These are phyloP conservation scores for Carex arenaria DNA, from an alignment of 202 grass and related monocot genomes.

Conservation along the genomic window DNA sequence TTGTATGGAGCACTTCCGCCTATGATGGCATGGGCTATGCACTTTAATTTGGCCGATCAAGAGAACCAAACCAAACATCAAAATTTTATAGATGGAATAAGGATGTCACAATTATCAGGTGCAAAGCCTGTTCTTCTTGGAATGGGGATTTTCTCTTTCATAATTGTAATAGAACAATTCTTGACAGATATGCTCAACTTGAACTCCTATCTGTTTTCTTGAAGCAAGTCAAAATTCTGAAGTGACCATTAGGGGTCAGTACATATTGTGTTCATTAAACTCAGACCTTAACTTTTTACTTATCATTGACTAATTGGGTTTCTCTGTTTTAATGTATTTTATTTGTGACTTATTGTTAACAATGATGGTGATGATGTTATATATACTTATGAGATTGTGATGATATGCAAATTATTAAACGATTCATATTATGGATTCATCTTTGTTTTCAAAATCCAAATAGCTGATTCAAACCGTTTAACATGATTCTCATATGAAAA, in stretches of 20 bases:
- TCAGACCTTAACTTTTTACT: background rate
- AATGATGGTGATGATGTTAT: background rate
- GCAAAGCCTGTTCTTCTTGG: conserved; percentile 57
- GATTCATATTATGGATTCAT: too few relatives aligned
- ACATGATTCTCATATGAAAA: too few relatives aligned
- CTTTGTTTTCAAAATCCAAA: too few relatives aligned
- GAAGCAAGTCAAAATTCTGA: background rate
- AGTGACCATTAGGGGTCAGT: background rate
- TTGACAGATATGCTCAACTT: conserved; percentile 31
- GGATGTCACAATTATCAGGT: conserved; percentile 18
- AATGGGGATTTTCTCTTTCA: conserved; percentile 52
- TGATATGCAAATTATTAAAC: too few relatives aligned
- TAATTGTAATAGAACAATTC: conserved; percentile 52
- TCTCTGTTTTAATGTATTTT: background rate
- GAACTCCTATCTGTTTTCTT: conserved; percentile 32
- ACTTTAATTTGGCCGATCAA: conserved; percentile 22
- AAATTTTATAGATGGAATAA: background rate
- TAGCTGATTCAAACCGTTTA: too few relatives aligned
- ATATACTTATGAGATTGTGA: background rate
- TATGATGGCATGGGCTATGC: conserved; percentile 65
- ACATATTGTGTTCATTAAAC: background rate
- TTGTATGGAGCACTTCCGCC: conserved; percentile 72
- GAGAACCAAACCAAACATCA: background rate
- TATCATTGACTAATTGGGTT: background rate
- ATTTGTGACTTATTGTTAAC: background rate